Percentiles rank a stretch among this genome's conserved stretches.
Evolutionary conservation across 495 filamentous ascomycete species (phyloP).

Genomic region (Hypoxylon rickii): DNA sequence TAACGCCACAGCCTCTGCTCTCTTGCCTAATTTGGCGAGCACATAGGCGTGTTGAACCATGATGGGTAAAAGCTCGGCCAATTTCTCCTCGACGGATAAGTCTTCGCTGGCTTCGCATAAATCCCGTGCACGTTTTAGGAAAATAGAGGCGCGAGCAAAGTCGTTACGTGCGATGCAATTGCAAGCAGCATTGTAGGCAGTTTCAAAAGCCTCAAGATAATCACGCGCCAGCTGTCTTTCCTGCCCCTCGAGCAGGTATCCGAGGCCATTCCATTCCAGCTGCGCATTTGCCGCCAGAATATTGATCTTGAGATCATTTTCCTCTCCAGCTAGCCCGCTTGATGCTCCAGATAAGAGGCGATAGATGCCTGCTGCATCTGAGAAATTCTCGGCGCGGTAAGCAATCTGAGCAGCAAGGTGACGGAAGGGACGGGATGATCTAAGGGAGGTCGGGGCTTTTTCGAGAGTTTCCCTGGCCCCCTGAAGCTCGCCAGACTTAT

Average conservation of each 20-base stretch:
- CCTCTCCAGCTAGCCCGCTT: constrained; percentile 63
- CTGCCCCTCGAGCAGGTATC: constrained; percentile 43
- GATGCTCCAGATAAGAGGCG: constrained; percentile 57
- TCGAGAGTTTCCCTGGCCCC: constrained; percentile 68
- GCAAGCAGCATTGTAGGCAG: constrained; percentile 90
- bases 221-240: constrained; percentile 65
- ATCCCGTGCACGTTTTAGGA: constrained; percentile 85
- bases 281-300: constrained; percentile 78
- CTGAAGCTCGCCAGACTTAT: constrained; percentile 78
- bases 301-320: constrained; percentile 88
- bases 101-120: constrained; percentile 85
- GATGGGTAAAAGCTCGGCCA: constrained; percentile 82
- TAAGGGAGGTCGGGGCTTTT: constrained; percentile 38
- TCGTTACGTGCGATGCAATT: constrained; percentile 80
- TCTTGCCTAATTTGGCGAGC: constrained; percentile 70
- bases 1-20: constrained; percentile 71
- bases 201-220: constrained; percentile 90
- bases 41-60: constrained; percentile 85
- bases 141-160: constrained; percentile 70
- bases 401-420: constrained; percentile 90
- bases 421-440: constrained; percentile 62
- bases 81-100: constrained; percentile 79
- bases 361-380: constrained; percentile 71
- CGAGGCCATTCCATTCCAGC: constrained; percentile 77
- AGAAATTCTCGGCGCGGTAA: constrained; percentile 85